A percentile compares a stretch with the other conserved stretches of the same genome.
Conservation (phyloP, 305 asterid genomes). For the Caryopteris hybrid region DNA sequence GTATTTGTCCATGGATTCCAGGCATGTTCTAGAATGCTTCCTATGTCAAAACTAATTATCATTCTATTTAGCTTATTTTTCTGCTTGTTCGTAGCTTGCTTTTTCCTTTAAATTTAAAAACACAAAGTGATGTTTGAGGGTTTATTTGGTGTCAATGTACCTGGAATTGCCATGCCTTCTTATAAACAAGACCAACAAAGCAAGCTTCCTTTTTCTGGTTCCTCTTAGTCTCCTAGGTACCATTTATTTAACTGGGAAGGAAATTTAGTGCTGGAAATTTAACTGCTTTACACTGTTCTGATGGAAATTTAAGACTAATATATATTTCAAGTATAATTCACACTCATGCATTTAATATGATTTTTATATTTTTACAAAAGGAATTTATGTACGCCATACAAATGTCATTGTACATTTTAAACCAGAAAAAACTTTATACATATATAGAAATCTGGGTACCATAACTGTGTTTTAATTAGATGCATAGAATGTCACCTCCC, state of each 20-base stretch:
- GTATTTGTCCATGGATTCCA: conserved; percentile 89
- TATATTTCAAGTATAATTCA: neutral
- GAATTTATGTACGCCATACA: neutral
- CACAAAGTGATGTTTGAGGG: neutral
- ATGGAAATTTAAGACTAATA: no score
- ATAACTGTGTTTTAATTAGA: neutral
- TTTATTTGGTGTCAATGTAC: neutral
- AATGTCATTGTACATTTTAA: no score
- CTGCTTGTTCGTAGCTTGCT: neutral
- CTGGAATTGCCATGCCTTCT: neutral
- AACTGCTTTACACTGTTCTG: neutral
- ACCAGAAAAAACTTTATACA: no score
- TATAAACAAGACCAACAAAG: neutral
- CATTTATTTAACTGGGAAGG: neutral
- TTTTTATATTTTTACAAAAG: no score
- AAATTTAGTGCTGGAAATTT: no score
- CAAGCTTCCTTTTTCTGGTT: neutral
- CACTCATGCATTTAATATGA: neutral
- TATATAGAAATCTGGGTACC: neutral
- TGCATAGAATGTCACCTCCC: neutral
- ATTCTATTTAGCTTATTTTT: neutral
- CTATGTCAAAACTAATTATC: neutral
- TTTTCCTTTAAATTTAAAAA: neutral
- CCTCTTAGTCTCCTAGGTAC: neutral
- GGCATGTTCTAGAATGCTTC: conserved; percentile 39